phyloP scores from a whole-genome alignment of 495 filamentous ascomycete species.

The Daldinia childiae region DNA sequence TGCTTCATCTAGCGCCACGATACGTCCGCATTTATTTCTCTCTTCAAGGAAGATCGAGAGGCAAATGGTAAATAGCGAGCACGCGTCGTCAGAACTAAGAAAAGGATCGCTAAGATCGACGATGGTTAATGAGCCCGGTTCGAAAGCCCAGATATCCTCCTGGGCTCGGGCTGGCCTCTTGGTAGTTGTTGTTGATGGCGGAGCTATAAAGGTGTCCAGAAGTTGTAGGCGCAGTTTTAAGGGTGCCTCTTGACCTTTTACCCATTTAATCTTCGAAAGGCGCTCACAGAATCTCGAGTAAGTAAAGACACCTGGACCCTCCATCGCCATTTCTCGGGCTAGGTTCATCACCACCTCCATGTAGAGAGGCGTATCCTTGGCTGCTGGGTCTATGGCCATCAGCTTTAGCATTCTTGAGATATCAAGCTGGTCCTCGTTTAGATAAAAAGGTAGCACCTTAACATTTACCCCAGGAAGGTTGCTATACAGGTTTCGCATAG shows the following conservation, averaged over 20 bases:
- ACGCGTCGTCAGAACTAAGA: neutral
- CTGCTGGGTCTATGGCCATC: slow-evolving; percentile 60
- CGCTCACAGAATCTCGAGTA: slow-evolving; percentile 53
- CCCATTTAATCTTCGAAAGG: slow-evolving; percentile 44
- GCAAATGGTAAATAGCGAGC: slow-evolving; percentile 64
- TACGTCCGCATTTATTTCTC: slow-evolving; percentile 45
- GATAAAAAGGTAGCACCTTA: slow-evolving; percentile 55
- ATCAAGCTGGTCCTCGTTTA: slow-evolving; percentile 61
- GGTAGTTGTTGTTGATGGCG: neutral
- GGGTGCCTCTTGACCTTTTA: slow-evolving; percentile 45
- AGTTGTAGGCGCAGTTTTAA: neutral
- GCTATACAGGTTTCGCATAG: slow-evolving; percentile 23
- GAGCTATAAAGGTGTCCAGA: neutral
- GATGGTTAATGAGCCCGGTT: neutral
- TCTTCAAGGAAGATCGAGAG: slow-evolving; percentile 60
- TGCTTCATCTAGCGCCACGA: slow-evolving; percentile 56
- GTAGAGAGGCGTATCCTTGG: slow-evolving; percentile 58
- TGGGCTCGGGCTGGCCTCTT: neutral
- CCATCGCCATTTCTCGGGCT: slow-evolving; percentile 54
- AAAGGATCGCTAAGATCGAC: neutral
- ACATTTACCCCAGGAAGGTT: slow-evolving; percentile 47
- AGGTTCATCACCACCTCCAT: slow-evolving; percentile 60
- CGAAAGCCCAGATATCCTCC: neutral
- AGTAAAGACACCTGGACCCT: slow-evolving; percentile 46
- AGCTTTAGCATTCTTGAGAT: slow-evolving; percentile 62